A percentile compares a stretch with the other conserved stretches of the same genome.
Evolutionary conservation across 306 rosid species (phyloP).

Genomic region (Abrus precatorius): DNA sequence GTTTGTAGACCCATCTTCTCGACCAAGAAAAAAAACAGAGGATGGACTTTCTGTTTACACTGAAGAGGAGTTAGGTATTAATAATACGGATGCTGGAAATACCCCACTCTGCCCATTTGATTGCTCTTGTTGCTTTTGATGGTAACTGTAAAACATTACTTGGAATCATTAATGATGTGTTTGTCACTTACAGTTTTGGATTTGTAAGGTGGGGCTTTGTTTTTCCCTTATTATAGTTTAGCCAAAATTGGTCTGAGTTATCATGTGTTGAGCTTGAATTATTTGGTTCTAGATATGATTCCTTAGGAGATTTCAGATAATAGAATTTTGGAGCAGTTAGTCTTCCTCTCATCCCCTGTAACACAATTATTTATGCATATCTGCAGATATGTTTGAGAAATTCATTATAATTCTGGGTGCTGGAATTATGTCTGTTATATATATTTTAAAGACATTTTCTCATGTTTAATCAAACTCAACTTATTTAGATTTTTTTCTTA

Average conservation of each 20-base stretch:
- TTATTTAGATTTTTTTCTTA: not conserved
- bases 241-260: conserved; percentile 18
- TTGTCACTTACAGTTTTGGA: conserved; percentile 24
- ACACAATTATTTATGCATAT: conserved; percentile 29
- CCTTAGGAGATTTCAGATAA: conserved; percentile 2
- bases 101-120: conserved; percentile 90
- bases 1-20: conserved; percentile 51
- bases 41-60: conserved; percentile 73
- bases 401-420: not conserved
- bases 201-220: conserved; percentile 21
- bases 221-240: conserved; percentile 6
- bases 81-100: conserved; percentile 70
- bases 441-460: not conserved
- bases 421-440: conserved; percentile 1
- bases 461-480: not conserved
- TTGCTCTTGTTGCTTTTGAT: conserved; percentile 86
- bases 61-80: conserved; percentile 76
- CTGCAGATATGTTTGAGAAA: conserved; percentile 21
- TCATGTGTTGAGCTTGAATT: conserved; percentile 28
- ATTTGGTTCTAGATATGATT: conserved; percentile 27
- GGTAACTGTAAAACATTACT: not conserved
- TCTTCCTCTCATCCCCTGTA: conserved; percentile 11
- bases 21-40: conserved; percentile 58
- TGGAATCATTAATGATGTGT: not conserved
- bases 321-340: conserved; percentile 4